These are phyloP conservation scores for Rhodosporidiobolus sp. DNA, from an alignment of 768 basidiomycete species.

Conservation along the genomic window DNA sequence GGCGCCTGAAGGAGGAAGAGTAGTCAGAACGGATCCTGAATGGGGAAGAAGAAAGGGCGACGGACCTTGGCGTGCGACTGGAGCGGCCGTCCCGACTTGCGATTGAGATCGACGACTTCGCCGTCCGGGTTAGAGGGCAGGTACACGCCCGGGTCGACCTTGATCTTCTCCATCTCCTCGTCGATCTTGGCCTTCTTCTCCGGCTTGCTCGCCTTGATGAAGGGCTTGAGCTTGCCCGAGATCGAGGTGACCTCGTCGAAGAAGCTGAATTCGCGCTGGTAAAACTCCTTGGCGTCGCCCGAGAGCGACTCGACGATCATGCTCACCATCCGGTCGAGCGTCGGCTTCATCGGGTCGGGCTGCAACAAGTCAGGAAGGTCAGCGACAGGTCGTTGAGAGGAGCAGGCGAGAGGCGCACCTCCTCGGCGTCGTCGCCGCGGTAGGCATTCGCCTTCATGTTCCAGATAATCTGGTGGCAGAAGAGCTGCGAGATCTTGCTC, in stretches of 20 bases:
- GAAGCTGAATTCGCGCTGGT: constrained; percentile 90
- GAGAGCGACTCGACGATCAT: constrained; percentile 79
- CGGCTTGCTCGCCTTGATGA: constrained; percentile 86
- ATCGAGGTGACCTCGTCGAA: constrained; percentile 97
- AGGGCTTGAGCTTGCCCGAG: constrained; percentile 94
- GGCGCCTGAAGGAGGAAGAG: constrained; percentile 64
- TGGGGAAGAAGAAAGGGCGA: not conserved
- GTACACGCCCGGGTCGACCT: constrained; percentile 91
- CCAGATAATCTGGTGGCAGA: constrained; percentile 99
- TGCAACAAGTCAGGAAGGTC: constrained; percentile 47
- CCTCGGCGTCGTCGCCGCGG: constrained; percentile 82
- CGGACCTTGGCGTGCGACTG: constrained; percentile 95
- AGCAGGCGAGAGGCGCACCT: constrained; percentile 55
- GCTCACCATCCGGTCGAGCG: constrained; percentile 80
- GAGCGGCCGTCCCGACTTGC: constrained; percentile 88
- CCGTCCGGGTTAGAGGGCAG: constrained; percentile 97
- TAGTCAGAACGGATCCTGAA: not conserved
- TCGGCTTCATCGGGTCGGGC: constrained; percentile 94
- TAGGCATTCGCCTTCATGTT: constrained; percentile 99
- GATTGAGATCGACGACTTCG: constrained; percentile 92
- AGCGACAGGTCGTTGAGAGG: not conserved
- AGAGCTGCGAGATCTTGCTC: constrained; percentile 83
- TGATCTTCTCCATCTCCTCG: constrained; percentile 96
- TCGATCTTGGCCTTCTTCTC: constrained; percentile 99
- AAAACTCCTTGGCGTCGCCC: constrained; percentile 81